Percentiles rank a stretch among this genome's conserved stretches.
phyloP scores from a whole-genome alignment of 139 green algal species.

The Nannochloris sp. region DNA sequence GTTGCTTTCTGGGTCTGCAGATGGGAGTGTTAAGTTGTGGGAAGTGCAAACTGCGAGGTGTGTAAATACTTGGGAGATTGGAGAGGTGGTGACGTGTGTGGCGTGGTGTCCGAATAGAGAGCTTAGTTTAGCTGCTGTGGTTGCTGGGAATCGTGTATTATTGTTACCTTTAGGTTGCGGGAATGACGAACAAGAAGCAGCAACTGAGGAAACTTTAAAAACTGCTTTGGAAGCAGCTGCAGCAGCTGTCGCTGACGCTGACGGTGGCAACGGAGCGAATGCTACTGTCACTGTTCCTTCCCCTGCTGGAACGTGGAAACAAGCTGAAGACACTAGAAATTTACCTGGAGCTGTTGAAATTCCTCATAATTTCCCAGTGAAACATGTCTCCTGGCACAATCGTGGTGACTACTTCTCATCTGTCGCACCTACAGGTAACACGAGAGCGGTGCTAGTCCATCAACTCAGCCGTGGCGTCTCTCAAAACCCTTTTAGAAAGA shows the following conservation, averaged over 20 bases:
- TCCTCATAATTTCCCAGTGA: constrained; percentile 34
- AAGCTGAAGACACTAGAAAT: background rate
- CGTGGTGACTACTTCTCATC: constrained; percentile 89
- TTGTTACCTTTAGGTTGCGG: constrained; percentile 41
- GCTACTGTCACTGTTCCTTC: constrained; percentile 5
- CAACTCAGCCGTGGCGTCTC: constrained; percentile 72
- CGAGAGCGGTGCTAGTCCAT: constrained; percentile 88
- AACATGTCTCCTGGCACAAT: constrained; percentile 74
- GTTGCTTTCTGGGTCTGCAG: constrained; percentile 64
- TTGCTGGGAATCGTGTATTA: constrained; percentile 43
- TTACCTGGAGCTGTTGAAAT: constrained; percentile 16
- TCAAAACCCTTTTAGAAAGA: constrained; percentile 94
- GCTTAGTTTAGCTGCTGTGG: constrained; percentile 40
- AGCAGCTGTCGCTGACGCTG: background rate
- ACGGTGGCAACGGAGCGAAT: background rate
- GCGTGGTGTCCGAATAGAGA: constrained; percentile 60
- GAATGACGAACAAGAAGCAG: constrained; percentile 12
- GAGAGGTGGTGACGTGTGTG: constrained; percentile 37
- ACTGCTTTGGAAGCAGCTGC: constrained; percentile 1
- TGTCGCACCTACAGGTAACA: constrained; percentile 69
- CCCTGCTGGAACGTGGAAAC: background rate
- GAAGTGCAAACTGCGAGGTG: constrained; percentile 66
- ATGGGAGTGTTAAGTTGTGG: constrained; percentile 75
- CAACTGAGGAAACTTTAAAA: constrained; percentile 6
- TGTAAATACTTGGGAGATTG: constrained; percentile 41